Evolutionary conservation across 2,329 filamentous ascomycete species (phyloP).

Genomic region (Chrysoporthe cubensis): DNA sequence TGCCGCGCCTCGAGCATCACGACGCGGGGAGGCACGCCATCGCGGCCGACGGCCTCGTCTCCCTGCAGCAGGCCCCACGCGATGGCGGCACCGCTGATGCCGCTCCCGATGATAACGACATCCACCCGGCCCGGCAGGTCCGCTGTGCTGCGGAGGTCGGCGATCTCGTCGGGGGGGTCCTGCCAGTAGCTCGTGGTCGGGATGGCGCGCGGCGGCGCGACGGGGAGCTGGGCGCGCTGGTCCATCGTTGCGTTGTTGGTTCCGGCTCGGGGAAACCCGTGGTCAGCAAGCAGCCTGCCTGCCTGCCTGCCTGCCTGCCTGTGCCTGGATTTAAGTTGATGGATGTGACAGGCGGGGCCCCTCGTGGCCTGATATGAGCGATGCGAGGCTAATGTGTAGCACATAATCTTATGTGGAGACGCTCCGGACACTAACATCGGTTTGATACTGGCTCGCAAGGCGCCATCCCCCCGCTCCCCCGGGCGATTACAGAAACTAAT

Average conservation of each 20-base stretch:
- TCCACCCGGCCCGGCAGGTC: conserved; percentile 58
- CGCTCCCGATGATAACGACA: conserved; percentile 66
- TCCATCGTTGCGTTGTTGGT: conserved; percentile 38
- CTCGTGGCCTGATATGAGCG: too few species aligned
- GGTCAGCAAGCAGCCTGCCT: too few species aligned
- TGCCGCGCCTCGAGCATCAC: conserved; percentile 69
- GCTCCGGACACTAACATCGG: too few species aligned
- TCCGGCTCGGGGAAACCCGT: too few species aligned
- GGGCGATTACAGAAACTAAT: too few species aligned
- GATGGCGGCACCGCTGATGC: conserved; percentile 65
- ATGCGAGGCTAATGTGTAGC: too few species aligned
- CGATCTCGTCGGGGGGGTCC: conserved; percentile 52
- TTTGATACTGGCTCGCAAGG: too few species aligned
- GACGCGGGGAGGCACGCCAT: conserved; percentile 42
- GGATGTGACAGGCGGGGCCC: too few species aligned
- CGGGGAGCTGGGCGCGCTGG: conserved; percentile 41
- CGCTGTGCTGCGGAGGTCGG: conserved; percentile 52
- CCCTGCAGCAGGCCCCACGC: conserved; percentile 56
- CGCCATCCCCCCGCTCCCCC: too few species aligned
- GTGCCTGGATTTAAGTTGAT: too few species aligned
- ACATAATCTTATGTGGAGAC: too few species aligned
- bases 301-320: too few species aligned
- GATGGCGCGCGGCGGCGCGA: conserved; percentile 52
- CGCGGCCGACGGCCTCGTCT: conserved; percentile 30
- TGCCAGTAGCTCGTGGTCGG: conserved; percentile 68